Evolutionary conservation across 768 basidiomycete species (phyloP), one percentile per base, ranked within the genome.

Genomic region (Butyriboletus loyo): DNA sequence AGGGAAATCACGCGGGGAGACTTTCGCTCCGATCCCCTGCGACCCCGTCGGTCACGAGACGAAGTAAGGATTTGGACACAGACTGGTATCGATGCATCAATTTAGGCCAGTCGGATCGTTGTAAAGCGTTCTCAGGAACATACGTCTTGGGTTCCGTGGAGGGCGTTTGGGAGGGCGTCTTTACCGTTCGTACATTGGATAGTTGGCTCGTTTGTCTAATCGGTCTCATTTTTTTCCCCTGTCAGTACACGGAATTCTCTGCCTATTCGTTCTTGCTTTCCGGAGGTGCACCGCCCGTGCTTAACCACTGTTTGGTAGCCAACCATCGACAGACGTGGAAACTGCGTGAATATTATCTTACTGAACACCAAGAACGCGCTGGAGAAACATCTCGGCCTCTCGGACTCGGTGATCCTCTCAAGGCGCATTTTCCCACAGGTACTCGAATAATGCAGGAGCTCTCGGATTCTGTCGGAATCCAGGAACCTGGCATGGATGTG

Each of bases 251-350:
- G 19, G 89, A 92, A 59, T 98, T 97, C 66, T 82, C 82, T 35
- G 85, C 87, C 7, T 98, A 96, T 62, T 85, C 87, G 22, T 79
- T 80, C 21, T 76, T 95, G 52, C 76, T 90, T n/a, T 75, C 79
- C 7, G 91, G 89, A 19, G 85, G 76, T 0, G 69, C 81, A 5
- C 87, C 89, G 4, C 67, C 78, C 0, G 74, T 79, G 9, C 71
- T 96, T n/a, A 83, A 89, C 59, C 81, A 83, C 38, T 86, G 87
- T 40, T 75, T 85, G 43, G 84, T 90, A 25, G 91, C 87, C 1
- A 82, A 87, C 59, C 93, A 98, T 67, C 84, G 82, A 17, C 94
- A 97, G 64, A 92, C 92, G 0, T 96, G 93, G 92, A 87, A 85
- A 62, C 71, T 97, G 38, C 82, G 82, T 32, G 90, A 92, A 67